Evolutionary conservation across 805 yeast genomes (phyloP), one percentile per base, ranked within the genome.

Genomic region (Millerozyma miso): DNA sequence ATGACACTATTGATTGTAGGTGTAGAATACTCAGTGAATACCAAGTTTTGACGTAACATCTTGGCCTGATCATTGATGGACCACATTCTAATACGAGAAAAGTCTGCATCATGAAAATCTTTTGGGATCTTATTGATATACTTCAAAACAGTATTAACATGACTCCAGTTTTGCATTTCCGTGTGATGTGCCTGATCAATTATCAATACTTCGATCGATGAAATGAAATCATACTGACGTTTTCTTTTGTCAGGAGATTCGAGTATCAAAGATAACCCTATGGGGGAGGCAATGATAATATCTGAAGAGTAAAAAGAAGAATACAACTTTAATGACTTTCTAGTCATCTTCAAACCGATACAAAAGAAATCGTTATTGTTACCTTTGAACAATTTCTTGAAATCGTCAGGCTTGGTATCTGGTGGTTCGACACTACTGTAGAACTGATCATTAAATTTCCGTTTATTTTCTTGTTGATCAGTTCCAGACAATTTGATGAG

Each of bases 91-190:
- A 93, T 83, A 52, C 99, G 76, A 44, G 93, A 80, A 62, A 93
- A 93, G 63, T 93, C 99, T 13, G 95, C 85, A 49, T 81, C 89
- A 49, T 85, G 81, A 49, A 75, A 75, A 39, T 83, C 79, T 48
- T 79, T 78, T 4, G 98, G 98, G 37, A 89, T 79, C 43, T 74
- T 69, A 62, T 90, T 89, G 43, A 89, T 51, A 57, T 83, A 81
- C 48, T 81, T 80, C 51, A 83, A 68, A 4, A 81, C 75, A 13
- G 82, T 81, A 23, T 62, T 63, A 6, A 93, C 74, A 64, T 91
- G 96, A 31, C 85, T 85, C 90, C 97, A 85, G 56, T 90, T 88
- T 64, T 93, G 99, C 85, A 85, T 85, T 56, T 87, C 85, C 49
- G 90, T 72, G 23, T 88, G 86, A 56, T 89, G 89, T 10, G 93